Evolutionary conservation across 176 grass and related monocot species (phyloP), one percentile per base, ranked within the genome.

Genomic region (Coix lacrymajobi): DNA sequence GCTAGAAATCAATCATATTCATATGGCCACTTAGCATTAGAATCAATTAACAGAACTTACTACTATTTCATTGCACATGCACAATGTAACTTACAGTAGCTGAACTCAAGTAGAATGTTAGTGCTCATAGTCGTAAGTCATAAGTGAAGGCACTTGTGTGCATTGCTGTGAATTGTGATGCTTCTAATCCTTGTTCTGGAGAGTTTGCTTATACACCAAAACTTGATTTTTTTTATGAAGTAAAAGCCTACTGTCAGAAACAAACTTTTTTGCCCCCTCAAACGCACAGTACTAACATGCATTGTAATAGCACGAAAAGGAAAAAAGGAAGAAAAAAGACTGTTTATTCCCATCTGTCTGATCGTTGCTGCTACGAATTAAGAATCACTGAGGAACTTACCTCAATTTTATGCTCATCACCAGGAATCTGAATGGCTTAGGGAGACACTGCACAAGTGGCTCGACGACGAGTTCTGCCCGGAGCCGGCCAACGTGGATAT

Each of bases 361-460:
- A 46, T 46, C 44, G 7, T 19, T 66, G 15, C 28, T 1, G 16
- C 16, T 31, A 73, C 7, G 6, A 69, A 67, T 77, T 20, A 36
- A 0, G 58, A 10, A 11, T 45, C n/a, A 19, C 58, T 39, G 46
- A 24, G 67, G 34, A 54, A 1, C 11, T 63, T 31, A 79, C 20
- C 32, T 81, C 7, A 2, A 24, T 77, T 7, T 81, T 78, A 25
- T 58, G 15, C 14, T 44, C 32, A 13, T 41, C 4, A 1, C 13
- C 83, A 98, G 92, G 95, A 98, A 90, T 93, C 95, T 0, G 92
- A 98, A 64, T 98, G 92, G 95, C 72, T 95, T 62, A 94, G 87
- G 86, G 88, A 79, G 84, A 85, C 86, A 1, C 80, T 98, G 20
- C 95, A 93, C 90, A 89, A 83, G 71, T 98, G 95, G 95, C 84